phyloP scores from a whole-genome alignment of 495 filamentous ascomycete species.

The Extremus antarcticus region DNA sequence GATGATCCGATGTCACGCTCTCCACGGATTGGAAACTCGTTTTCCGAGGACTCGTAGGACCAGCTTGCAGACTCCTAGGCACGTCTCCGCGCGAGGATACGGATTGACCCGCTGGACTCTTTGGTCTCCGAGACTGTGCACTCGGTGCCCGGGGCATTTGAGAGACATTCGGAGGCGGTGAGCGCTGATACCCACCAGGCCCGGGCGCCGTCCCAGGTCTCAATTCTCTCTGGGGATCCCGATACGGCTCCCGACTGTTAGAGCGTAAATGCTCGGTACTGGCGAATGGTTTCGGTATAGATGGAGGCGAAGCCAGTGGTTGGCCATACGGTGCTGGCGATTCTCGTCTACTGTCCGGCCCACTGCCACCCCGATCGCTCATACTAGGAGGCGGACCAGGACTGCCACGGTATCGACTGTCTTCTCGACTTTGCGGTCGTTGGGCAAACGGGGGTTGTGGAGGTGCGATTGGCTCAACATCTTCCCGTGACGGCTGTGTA shows the following conservation, averaged over 20 bases:
- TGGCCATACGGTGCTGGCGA: background rate
- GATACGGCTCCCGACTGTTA: constrained; percentile 3
- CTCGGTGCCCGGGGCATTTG: constrained; percentile 6
- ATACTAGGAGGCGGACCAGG: constrained; percentile 17
- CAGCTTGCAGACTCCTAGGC: constrained; percentile 17
- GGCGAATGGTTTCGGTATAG: constrained; percentile 13
- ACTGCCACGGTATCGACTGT: constrained; percentile 8
- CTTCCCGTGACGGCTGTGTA: background rate
- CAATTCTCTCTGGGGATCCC: constrained; percentile 1
- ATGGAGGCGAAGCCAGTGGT: background rate
- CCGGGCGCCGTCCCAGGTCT: constrained; percentile 10
- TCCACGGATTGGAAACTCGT: background rate
- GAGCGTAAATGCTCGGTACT: constrained; percentile 17
- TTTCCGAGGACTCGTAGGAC: constrained; percentile 32
- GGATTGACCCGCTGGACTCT: constrained; percentile 5
- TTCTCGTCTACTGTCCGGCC: background rate
- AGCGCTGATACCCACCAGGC: background rate
- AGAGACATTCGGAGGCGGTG: background rate
- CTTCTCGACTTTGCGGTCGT: constrained; percentile 10
- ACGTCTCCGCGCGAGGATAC: background rate
- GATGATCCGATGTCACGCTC: background rate
- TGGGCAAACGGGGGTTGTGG: constrained; percentile 19
- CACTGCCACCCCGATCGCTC: constrained; percentile 9
- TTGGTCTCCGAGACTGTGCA: constrained; percentile 23
- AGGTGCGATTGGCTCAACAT: background rate